phyloP scores from a whole-genome alignment of 441 rosid species.

The Populus tomentosa region DNA sequence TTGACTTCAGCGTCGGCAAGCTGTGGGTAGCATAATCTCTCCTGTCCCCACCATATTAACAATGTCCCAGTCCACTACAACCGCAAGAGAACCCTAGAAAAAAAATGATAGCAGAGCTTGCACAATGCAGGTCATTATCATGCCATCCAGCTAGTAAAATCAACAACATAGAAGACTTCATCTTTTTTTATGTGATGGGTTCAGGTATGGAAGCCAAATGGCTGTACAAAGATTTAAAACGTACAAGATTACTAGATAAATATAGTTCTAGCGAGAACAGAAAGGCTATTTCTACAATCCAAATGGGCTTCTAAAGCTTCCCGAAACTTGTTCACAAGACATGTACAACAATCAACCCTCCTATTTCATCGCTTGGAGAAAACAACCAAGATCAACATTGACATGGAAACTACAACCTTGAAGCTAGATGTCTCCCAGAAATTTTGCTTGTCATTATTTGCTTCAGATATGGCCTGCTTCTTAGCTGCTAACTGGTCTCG shows the following conservation, averaged over 20 bases:
- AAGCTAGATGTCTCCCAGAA: slow-evolving; percentile 88
- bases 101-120: neutral
- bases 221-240: neutral
- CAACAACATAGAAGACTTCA: neutral
- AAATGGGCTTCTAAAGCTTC: slow-evolving; percentile 12
- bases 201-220: neutral
- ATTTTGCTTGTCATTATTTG: slow-evolving; percentile 42
- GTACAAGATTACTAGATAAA: neutral
- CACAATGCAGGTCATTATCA: neutral
- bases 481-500: slow-evolving; percentile 59
- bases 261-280: neutral
- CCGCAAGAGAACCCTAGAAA: neutral
- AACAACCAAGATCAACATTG: slow-evolving; percentile 78
- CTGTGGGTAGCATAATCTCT: neutral
- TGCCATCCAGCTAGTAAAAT: neutral
- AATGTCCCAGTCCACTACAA: neutral
- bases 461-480: slow-evolving; percentile 27
- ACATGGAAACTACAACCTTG: slow-evolving; percentile 79
- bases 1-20: neutral
- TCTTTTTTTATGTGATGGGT: neutral
- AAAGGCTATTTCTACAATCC: slow-evolving; percentile 18
- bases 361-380: slow-evolving; percentile 57
- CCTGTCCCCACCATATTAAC: neutral
- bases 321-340: neutral
- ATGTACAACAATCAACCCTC: slow-evolving; percentile 9